Conservation (phyloP, 106 monocot species). For the Hemerocallis citrina region DNA sequence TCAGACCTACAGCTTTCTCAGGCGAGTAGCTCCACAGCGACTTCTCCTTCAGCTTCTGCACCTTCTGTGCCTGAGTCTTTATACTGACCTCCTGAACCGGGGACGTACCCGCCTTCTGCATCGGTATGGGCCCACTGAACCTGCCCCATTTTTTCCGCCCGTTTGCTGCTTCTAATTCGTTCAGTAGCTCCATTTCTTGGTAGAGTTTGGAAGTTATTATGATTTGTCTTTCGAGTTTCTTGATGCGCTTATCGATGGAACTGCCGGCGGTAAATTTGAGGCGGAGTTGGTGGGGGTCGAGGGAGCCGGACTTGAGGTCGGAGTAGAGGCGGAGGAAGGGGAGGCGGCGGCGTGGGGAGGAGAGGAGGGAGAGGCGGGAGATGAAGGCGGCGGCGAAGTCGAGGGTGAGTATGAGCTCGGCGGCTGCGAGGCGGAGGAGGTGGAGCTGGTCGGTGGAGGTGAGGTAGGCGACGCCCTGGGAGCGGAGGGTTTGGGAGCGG, state of each 20-base stretch:
- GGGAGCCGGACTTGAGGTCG: conserved; percentile 38
- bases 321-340: conserved; percentile 44
- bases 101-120: conserved; percentile 8
- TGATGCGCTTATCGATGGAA: conserved; percentile 33
- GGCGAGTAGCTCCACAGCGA: conserved; percentile 55
- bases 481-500: conserved; percentile 43
- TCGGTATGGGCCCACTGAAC: conserved; percentile 48
- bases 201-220: conserved; percentile 18
- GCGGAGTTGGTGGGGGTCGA: conserved; percentile 10
- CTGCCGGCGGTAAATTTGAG: conserved; percentile 8
- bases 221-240: conserved; percentile 51
- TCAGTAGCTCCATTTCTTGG: conserved; percentile 52
- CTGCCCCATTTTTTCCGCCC: conserved; percentile 31
- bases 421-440: conserved; percentile 59
- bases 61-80: conserved; percentile 30
- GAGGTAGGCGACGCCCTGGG: conserved; percentile 63
- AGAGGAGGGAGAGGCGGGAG: conserved; percentile 31
- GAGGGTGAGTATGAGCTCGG: conserved; percentile 54
- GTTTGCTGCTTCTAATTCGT: conserved; percentile 42
- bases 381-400: conserved; percentile 46
- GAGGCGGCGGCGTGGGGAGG: conserved; percentile 8
- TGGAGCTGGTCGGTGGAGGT: conserved; percentile 56
- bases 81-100: conserved; percentile 13
- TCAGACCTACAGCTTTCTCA: conserved; percentile 35
- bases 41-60: conserved; percentile 40